A percentile compares a stretch with the other conserved stretches of the same genome.
phyloP scores from a whole-genome alignment of 2,329 filamentous ascomycete species.

The Claviceps lovelessii region DNA sequence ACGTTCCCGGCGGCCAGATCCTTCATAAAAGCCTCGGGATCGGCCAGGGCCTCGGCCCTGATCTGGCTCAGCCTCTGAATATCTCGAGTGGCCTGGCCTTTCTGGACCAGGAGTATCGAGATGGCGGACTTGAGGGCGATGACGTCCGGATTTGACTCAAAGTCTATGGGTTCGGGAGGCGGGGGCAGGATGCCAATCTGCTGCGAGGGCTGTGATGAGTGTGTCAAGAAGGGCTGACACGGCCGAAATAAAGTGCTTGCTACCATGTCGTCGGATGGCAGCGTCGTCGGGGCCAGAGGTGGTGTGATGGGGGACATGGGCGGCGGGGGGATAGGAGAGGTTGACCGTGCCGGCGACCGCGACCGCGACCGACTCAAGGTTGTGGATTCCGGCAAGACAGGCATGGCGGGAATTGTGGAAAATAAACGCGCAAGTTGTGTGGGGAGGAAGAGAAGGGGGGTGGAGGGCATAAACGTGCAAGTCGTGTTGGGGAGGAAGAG shows the following conservation, averaged over 20 bases:
- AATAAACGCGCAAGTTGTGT: too few species aligned
- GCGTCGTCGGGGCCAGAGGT: slow-evolving; percentile 25
- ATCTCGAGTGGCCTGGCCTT: slow-evolving; percentile 61
- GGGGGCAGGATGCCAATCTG: slow-evolving; percentile 28
- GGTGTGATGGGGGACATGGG: slow-evolving; percentile 43
- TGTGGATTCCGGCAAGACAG: slow-evolving; percentile 17
- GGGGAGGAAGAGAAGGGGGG: too few species aligned
- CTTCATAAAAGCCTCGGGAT: slow-evolving; percentile 57
- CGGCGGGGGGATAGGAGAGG: slow-evolving; percentile 32
- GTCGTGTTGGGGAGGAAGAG: too few species aligned
- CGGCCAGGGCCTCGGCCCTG: slow-evolving; percentile 53
- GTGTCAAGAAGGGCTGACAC: slow-evolving; percentile 29
- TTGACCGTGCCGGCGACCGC: slow-evolving; percentile 20
- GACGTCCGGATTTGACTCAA: slow-evolving; percentile 63
- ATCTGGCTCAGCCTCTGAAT: slow-evolving; percentile 54
- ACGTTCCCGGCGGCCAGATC: slow-evolving; percentile 53
- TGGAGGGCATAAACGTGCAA: too few species aligned
- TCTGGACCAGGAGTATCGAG: slow-evolving; percentile 74
- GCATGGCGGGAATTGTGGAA: slow-evolving; percentile 11
- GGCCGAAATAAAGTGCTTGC: slow-evolving; percentile 9
- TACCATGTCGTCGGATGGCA: slow-evolving; percentile 9
- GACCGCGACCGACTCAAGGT: slow-evolving; percentile 11
- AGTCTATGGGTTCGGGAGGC: slow-evolving; percentile 38
- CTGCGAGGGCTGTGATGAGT: slow-evolving; percentile 27
- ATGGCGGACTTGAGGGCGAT: slow-evolving; percentile 78